Percentiles rank a stretch among this genome's conserved stretches.
phyloP scores from a whole-genome alignment of 164 flowering plant species.

The Santalum album region DNA sequence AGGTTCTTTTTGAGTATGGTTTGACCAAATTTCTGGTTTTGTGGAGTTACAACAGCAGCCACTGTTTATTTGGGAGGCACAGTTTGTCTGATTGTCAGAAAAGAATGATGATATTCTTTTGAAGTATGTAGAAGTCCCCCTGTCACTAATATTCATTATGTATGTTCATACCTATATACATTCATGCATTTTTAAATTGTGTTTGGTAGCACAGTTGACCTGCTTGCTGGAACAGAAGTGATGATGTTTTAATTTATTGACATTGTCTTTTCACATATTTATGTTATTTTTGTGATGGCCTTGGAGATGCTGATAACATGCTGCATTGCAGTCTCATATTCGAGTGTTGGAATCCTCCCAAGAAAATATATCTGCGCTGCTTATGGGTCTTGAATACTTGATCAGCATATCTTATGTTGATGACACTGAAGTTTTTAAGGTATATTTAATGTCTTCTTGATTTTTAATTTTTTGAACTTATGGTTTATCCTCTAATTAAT shows the following conservation, averaged over 20 bases:
- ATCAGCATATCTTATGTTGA: conserved; percentile 91
- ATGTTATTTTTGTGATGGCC: not conserved
- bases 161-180: too few relatives aligned
- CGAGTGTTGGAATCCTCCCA: conserved; percentile 64
- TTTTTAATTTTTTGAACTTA: not conserved
- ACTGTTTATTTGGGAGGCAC: too few relatives aligned
- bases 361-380: conserved; percentile 59
- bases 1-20: conserved; percentile 6
- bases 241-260: too few relatives aligned
- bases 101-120: too few relatives aligned
- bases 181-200: too few relatives aligned
- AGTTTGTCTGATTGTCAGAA: too few relatives aligned
- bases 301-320: not conserved
- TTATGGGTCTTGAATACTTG: conserved; percentile 87
- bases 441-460: conserved; percentile 10
- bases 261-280: too few relatives aligned
- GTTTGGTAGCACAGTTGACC: too few relatives aligned
- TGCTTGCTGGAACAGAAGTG: too few relatives aligned
- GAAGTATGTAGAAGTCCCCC: too few relatives aligned
- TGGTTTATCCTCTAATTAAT: not conserved
- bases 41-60: too few relatives aligned
- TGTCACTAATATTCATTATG: too few relatives aligned
- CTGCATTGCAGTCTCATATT: conserved; percentile 64
- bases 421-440: conserved; percentile 98
- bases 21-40: not conserved